phyloP scores from a whole-genome alignment of 768 basidiomycete genomes.

The Lanmaoa pseudosensibilis region DNA sequence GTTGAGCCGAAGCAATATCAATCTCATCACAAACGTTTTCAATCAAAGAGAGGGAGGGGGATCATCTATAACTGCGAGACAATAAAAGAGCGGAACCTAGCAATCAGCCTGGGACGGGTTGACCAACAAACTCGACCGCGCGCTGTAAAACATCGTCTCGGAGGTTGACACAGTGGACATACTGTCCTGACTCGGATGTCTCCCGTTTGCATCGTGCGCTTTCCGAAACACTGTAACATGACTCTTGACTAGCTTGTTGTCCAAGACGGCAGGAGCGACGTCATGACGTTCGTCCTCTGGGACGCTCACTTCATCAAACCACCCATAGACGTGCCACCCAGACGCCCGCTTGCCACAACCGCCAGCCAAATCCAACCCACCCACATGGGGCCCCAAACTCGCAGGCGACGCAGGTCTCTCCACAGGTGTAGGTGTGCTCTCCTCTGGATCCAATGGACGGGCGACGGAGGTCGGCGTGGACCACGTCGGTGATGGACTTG shows the following conservation, averaged over 20 bases:
- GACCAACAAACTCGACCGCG: slow-evolving; percentile 28
- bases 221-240: slow-evolving; percentile 13
- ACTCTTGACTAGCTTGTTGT: slow-evolving; percentile 6
- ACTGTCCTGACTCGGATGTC: slow-evolving; percentile 30
- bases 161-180: slow-evolving; percentile 23
- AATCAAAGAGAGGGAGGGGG: neutral
- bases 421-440: neutral
- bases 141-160: slow-evolving; percentile 32
- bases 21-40: slow-evolving; percentile 4
- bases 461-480: neutral
- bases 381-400: slow-evolving; percentile 28
- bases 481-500: slow-evolving; percentile 28
- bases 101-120: neutral
- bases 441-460: slow-evolving; percentile 12
- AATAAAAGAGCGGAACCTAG: neutral
- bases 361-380: slow-evolving; percentile 32
- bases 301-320: slow-evolving; percentile 26
- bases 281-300: neutral
- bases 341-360: slow-evolving; percentile 34
- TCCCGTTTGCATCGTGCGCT: neutral
- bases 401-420: slow-evolving; percentile 20
- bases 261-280: neutral
- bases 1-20: neutral
- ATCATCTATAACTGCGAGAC: neutral
- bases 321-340: slow-evolving; percentile 34